Percentiles rank a stretch among this genome's conserved stretches.
Evolutionary conservation across 352 stramenopile species (phyloP).

Genomic region (Globisporangium megalacanthum): DNA sequence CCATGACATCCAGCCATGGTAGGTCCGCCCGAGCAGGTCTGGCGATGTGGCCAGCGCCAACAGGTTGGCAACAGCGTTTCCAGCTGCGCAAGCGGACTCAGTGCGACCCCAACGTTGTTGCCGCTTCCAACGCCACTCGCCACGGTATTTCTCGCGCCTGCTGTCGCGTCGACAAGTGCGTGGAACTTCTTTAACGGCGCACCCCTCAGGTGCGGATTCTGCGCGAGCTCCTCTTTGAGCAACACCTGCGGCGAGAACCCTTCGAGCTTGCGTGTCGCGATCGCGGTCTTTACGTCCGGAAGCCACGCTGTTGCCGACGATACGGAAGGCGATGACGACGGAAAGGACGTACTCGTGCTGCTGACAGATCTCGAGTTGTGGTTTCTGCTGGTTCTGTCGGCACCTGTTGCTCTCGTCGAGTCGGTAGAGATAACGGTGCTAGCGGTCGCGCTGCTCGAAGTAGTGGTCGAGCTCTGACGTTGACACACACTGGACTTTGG

Average conservation of each 20-base stretch:
- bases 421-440: no score
- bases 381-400: no score
- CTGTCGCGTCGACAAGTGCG: conserved; percentile 44
- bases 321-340: not conserved
- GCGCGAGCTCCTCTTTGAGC: conserved; percentile 66
- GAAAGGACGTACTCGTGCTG: not conserved
- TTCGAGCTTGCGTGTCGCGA: conserved; percentile 68
- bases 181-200: conserved; percentile 56
- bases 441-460: not conserved
- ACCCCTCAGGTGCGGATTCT: conserved; percentile 60
- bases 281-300: conserved; percentile 71
- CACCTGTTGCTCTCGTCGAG: no score
- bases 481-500: conserved; percentile 5
- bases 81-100: no score
- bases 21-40: no score
- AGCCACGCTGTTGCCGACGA: conserved; percentile 33
- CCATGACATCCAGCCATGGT: no score
- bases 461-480: no score
- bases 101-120: no score
- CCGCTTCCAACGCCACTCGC: no score
- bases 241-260: conserved; percentile 59
- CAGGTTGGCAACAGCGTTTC: no score
- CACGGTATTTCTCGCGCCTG: no score
- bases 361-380: conserved; percentile 33
- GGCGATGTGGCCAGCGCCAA: no score